These are phyloP conservation scores for Dalbergia cochinchinensis DNA, from an alignment of 306 rosid genomes.

Conservation along the genomic window DNA sequence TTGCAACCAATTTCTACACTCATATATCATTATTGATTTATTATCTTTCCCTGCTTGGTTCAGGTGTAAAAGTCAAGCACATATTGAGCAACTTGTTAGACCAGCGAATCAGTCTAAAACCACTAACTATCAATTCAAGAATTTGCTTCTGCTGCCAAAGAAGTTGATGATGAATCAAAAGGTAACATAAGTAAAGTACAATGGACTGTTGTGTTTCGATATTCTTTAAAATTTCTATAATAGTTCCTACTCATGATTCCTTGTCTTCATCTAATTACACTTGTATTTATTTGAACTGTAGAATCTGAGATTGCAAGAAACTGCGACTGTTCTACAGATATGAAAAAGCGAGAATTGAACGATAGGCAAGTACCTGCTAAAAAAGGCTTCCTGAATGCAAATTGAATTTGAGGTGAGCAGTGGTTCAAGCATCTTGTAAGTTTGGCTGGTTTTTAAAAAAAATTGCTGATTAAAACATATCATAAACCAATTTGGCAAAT, in stretches of 20 bases:
- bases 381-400: constrained; percentile 79
- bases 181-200: constrained; percentile 48
- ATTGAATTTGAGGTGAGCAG: constrained; percentile 67
- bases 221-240: background rate
- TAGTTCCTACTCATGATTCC: background rate
- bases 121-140: constrained; percentile 65
- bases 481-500: background rate
- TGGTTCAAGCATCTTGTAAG: constrained; percentile 98
- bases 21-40: background rate
- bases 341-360: constrained; percentile 75
- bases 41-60: background rate
- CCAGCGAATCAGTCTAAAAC: constrained; percentile 47
- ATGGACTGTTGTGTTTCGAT: background rate
- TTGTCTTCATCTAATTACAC: background rate
- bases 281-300: constrained; percentile 46
- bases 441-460: constrained; percentile 30
- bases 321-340: constrained; percentile 40
- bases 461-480: background rate
- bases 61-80: constrained; percentile 54
- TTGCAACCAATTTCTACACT: no score
- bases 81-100: constrained; percentile 56
- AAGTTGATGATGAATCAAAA: constrained; percentile 60
- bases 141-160: constrained; percentile 64
- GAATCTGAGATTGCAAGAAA: constrained; percentile 62
- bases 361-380: constrained; percentile 83